Conservation (phyloP, 2,329 filamentous ascomycete genomes). For the Xylariales sp. region DNA sequence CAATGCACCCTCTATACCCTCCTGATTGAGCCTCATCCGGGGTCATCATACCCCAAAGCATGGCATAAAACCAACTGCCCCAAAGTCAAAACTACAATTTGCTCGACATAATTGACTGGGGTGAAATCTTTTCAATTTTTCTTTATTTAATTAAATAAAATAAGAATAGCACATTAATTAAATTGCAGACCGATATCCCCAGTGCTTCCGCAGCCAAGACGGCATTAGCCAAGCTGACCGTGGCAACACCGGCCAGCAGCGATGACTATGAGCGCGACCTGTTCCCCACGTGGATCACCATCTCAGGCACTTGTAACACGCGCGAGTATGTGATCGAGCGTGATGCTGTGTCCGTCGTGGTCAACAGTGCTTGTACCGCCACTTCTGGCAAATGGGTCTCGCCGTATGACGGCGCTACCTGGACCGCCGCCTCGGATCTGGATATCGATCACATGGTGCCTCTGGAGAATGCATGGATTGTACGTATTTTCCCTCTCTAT, state of each 20-base stretch:
- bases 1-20: too few species aligned
- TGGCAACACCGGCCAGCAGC: conserved; percentile 49
- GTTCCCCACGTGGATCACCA: conserved; percentile 69
- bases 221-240: conserved; percentile 54
- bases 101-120: too few species aligned
- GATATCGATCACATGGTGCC: conserved; percentile 86
- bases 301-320: conserved; percentile 65
- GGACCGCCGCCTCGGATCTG: conserved; percentile 64
- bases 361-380: conserved; percentile 55
- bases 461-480: conserved; percentile 74
- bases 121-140: too few species aligned
- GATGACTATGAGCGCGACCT: conserved; percentile 59
- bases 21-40: too few species aligned
- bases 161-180: too few species aligned
- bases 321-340: conserved; percentile 68
- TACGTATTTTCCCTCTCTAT: conserved; percentile 23
- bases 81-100: too few species aligned
- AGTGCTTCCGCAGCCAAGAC: conserved; percentile 50
- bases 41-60: too few species aligned
- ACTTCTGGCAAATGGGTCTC: conserved; percentile 65
- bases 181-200: conserved; percentile 60
- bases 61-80: too few species aligned
- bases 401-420: conserved; percentile 70
- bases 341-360: conserved; percentile 62
- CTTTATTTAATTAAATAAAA: too few species aligned